Conservation (phyloP, 2,329 filamentous ascomycete genomes). For the Diaporthe citri region DNA sequence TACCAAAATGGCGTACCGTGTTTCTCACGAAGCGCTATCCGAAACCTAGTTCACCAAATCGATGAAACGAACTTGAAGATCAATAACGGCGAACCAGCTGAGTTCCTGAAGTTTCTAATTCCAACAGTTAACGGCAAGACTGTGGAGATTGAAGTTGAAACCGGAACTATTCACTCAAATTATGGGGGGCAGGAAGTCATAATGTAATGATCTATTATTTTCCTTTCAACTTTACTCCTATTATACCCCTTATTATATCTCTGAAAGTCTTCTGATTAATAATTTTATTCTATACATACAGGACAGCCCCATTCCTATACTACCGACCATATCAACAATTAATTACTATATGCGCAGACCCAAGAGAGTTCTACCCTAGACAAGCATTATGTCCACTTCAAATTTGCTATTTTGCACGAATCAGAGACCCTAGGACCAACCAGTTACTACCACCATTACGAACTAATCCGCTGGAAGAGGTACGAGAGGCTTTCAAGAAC, state of each 20-base stretch:
- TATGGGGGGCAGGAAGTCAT: background rate
- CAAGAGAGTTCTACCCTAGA: background rate
- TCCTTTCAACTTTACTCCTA: no score
- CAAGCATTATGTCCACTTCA: background rate
- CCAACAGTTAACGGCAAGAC: background rate
- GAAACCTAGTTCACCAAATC: background rate
- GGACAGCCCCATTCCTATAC: background rate
- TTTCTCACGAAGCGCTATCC: background rate
- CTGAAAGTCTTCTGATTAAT: no score
- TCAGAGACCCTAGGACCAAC: background rate
- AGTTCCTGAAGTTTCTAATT: background rate
- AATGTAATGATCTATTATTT: background rate
- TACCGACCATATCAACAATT: background rate
- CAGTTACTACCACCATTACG: background rate
- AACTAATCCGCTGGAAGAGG: background rate
- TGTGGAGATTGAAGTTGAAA: background rate
- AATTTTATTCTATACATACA: no score
- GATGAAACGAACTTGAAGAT: background rate
- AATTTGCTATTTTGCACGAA: constrained; percentile 3
- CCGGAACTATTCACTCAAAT: background rate
- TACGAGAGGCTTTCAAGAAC: background rate
- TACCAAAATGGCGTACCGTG: background rate
- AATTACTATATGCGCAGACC: background rate
- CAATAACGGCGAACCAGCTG: background rate
- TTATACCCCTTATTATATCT: no score